phyloP scores from a whole-genome alignment of 257 asterid genomes.

The Nicotiana benthamiana region DNA sequence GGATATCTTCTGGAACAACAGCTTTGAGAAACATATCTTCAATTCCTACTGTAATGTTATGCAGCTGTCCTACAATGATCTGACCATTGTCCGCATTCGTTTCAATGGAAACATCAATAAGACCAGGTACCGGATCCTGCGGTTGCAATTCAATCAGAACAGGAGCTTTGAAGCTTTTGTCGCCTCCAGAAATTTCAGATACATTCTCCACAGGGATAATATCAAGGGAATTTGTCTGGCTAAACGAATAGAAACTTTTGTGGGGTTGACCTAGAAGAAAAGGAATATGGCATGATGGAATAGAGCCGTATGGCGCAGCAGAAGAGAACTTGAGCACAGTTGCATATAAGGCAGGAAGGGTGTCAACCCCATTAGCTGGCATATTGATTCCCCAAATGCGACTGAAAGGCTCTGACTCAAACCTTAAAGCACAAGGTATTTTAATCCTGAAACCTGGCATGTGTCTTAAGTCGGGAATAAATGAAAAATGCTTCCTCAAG shows the following conservation, averaged over 20 bases:
- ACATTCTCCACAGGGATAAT: conserved; percentile 59
- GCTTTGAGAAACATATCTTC: conserved; percentile 94
- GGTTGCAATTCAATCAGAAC: conserved; percentile 85
- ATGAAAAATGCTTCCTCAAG: conserved; percentile 71
- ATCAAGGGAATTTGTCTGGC: conserved; percentile 49
- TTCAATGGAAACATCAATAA: conserved; percentile 63
- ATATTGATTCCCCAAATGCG: conserved; percentile 28
- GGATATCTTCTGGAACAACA: conserved; percentile 55
- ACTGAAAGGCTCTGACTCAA: conserved; percentile 54
- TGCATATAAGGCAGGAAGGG: conserved; percentile 81
- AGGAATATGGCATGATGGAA: conserved; percentile 60
- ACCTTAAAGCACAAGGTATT: conserved; percentile 59
- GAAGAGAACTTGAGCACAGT: conserved; percentile 66
- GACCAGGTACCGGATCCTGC: conserved; percentile 80
- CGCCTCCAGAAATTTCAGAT: conserved; percentile 38
- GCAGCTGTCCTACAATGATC: conserved; percentile 71
- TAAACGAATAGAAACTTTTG: conserved; percentile 25
- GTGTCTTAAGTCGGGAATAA: conserved; percentile 69
- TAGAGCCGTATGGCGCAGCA: conserved; percentile 70
- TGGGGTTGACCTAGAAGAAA: conserved; percentile 65
- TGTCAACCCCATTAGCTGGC: conserved; percentile 34
- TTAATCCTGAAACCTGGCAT: conserved; percentile 72
- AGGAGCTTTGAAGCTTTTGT: conserved; percentile 44
- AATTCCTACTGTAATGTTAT: conserved; percentile 65
- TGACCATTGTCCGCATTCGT: conserved; percentile 71